Base-by-base conservation (phyloP, 345 rosid species). In the Xanthoceras sorbifolium region DNA sequence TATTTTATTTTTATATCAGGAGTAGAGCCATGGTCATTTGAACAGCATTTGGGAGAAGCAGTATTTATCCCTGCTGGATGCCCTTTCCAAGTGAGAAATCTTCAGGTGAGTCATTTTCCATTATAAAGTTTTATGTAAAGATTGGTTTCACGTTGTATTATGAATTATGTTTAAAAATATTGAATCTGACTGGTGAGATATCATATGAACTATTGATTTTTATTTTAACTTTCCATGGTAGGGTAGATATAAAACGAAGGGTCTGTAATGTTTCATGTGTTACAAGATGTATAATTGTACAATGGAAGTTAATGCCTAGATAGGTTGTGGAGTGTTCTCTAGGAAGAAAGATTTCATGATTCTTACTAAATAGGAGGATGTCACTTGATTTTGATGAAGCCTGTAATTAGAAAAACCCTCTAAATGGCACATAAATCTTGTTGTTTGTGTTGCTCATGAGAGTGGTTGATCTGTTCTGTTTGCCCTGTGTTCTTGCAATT, bases 21-120 rank as follows among this genome's bases (percentile, higher is more conserved):
- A 78, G 89, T 96, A 50, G 98, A 91, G 87, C 98, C 97, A 55
- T 96, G 97, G 97, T 86, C 97, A 23, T 87, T 91, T 84, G 89
- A 91, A 64, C 99, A 96, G 77, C 79, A 73, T 85, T 78, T 81
- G 64, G 98, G 99, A 79, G 82, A 96, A 80, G 97, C 99, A 65
- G 82, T 96, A 64, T 96, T 96, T 84, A 63, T 96, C 64, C 99
- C 99, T 34, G 94, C 99, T 77, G 97, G 99, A 67, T 93, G 98
- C 82, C 98, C 97, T 50, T 96, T 88, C 81, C 99, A 96, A 81
- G 74, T 83, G 79, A 91, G 87, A 79, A 91, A 91, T 82, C 89
- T 91, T 77, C 93, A 90, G 91, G 99, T 87, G 52, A 85, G 84
- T 48, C 32, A 32, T 46, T 66, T 48, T 72, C 66, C 57, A 38